Percentiles rank a stretch among this genome's conserved stretches.
Evolutionary conservation across 257 asterid species (phyloP).

Genomic region (Lantana camara): DNA sequence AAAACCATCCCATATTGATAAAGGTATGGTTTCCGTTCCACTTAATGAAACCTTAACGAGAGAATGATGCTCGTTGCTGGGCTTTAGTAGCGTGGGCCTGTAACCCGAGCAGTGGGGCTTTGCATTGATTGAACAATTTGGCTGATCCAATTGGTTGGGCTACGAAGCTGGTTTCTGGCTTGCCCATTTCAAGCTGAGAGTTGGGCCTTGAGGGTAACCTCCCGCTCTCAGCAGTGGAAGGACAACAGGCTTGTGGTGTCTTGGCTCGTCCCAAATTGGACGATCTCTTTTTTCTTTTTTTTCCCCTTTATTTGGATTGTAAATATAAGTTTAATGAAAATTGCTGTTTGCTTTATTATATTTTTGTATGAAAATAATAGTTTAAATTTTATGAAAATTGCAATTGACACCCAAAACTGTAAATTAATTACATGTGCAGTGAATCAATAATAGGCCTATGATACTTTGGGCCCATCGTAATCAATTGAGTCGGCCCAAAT

Average conservation of each 20-base stretch:
- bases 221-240: slow-evolving; percentile 27
- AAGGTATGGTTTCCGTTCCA: no score
- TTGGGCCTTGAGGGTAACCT: not conserved
- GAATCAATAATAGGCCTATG: slow-evolving; percentile 23
- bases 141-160: not conserved
- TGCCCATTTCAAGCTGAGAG: no score
- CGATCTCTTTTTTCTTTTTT: not conserved
- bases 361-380: no score
- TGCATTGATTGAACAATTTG: not conserved
- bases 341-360: no score
- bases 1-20: no score
- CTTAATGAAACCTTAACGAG: not conserved
- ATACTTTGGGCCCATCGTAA: not conserved
- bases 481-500: not conserved
- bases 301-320: no score
- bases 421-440: no score
- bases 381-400: no score
- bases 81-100: slow-evolving; percentile 9
- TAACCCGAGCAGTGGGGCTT: slow-evolving; percentile 10
- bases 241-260: slow-evolving; percentile 9
- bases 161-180: not conserved
- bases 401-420: no score
- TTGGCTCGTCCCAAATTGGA: slow-evolving; percentile 1
- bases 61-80: not conserved
- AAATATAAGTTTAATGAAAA: no score